Base-by-base conservation (phyloP, 345 rosid species). In the Clarkia xantiana region DNA sequence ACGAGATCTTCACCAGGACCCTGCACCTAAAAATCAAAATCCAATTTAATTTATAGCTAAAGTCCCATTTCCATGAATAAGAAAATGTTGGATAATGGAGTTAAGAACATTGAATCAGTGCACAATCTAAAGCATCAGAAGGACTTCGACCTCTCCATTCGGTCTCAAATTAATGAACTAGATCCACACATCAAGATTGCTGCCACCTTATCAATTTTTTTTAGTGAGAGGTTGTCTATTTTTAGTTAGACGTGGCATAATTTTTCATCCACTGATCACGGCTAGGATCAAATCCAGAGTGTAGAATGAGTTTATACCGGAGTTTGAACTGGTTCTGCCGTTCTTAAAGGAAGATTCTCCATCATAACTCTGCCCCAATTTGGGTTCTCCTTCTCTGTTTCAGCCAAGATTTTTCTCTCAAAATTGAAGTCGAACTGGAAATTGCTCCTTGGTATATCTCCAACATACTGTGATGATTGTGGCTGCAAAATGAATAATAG, bases 391-490 rank as follows among this genome's bases (percentile, higher is more conserved):
- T 74, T 80, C 75, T 86, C 88, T 6, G 76, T 79, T 54, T 82
- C 94, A 6, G 84, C 81, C 15, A 82, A 61, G 51, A 78, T 68
- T 67, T 72, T 83, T 66, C 69, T 68, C 67, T 85, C 94, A 44
- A 90, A 60, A 4, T 75, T 76, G 44, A 90, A 86, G 75, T 86
- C 81, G 25, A 80, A 82, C 57, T 82, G 88, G 59, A 86, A 86
- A 53, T 68, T 79, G 62, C 94, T 78, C 46, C 83, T 70, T 0
- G 79, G 87, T 73, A 89, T 65, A 45, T 89, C 95, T 53, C 81
- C 77, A 10, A 63, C 52, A 42, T 70, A 76, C 0, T 79, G 77
- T 20, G 64, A 46, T 76, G 82, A 41, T 52, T 67, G 82, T 51
- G 95, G 97, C 95, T 88, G 63, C 58, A 77, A 67, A 36, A 57